phyloP scores from a whole-genome alignment of 2,329 filamentous ascomycete genomes.

The Ophiostoma sp. region DNA sequence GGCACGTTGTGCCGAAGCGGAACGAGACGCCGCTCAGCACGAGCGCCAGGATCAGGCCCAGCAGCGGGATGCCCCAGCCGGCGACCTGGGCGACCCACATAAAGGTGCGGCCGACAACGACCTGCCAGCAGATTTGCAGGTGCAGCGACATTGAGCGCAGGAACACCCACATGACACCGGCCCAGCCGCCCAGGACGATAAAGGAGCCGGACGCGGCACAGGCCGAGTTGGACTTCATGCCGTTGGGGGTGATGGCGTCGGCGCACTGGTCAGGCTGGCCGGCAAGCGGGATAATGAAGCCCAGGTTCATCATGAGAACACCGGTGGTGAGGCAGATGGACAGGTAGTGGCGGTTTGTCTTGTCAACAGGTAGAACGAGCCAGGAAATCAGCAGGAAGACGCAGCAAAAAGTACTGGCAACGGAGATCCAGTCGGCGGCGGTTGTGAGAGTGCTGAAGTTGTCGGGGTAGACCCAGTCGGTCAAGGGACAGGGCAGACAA shows the following conservation, averaged over 20 bases:
- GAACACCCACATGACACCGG: constrained; percentile 84
- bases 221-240: constrained; percentile 74
- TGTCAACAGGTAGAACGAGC: constrained; percentile 73
- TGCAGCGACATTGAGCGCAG: constrained; percentile 86
- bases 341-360: constrained; percentile 87
- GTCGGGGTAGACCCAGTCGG: constrained; percentile 66
- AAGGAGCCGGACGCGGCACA: constrained; percentile 88
- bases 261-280: constrained; percentile 75
- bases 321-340: constrained; percentile 79
- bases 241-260: constrained; percentile 86
- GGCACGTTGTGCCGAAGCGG: constrained; percentile 84
- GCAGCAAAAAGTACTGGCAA: constrained; percentile 66
- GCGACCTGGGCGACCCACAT: constrained; percentile 76
- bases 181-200: constrained; percentile 78
- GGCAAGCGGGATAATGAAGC: constrained; percentile 83
- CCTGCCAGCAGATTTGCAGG: constrained; percentile 96
- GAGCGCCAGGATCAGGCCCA: constrained; percentile 71
- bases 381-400: constrained; percentile 76
- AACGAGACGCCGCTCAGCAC: constrained; percentile 88
- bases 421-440: constrained; percentile 76
- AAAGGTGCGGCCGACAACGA: constrained; percentile 79
- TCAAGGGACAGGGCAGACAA: constrained; percentile 85
- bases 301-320: constrained; percentile 76
- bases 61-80: constrained; percentile 78
- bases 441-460: constrained; percentile 55